Evolutionary conservation across 495 filamentous ascomycete species (phyloP).

Genomic region (Penicillium argentinense): DNA sequence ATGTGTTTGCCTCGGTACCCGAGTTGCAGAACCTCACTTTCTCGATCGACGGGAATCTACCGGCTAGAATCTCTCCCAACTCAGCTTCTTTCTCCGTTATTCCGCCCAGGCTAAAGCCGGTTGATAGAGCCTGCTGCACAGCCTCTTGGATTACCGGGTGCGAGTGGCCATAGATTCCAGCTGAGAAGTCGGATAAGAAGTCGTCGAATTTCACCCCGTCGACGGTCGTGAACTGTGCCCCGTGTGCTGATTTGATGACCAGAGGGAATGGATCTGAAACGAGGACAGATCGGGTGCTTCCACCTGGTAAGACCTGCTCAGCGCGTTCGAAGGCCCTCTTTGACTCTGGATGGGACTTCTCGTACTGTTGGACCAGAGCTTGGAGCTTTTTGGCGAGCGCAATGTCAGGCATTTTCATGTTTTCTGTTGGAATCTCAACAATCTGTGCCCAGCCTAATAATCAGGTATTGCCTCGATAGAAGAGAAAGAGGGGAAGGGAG

Average conservation of each 20-base stretch:
- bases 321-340: conserved; percentile 28
- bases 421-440: neutral
- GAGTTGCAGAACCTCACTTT: conserved; percentile 40
- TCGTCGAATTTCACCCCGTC: conserved; percentile 48
- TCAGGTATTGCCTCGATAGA: too few relatives aligned
- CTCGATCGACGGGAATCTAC: conserved; percentile 30
- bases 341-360: neutral
- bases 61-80: conserved; percentile 17
- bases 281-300: conserved; percentile 57
- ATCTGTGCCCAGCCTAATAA: too few relatives aligned
- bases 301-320: conserved; percentile 47
- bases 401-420: neutral
- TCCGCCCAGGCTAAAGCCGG: conserved; percentile 11
- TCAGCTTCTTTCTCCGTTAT: conserved; percentile 10
- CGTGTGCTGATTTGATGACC: conserved; percentile 37
- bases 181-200: conserved; percentile 44
- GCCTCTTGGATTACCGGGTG: conserved; percentile 35
- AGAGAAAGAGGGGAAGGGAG: too few relatives aligned
- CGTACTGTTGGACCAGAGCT: neutral
- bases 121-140: conserved; percentile 21
- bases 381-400: neutral
- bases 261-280: conserved; percentile 55
- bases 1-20: conserved; percentile 39
- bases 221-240: conserved; percentile 27
- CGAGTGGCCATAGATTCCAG: conserved; percentile 48